phyloP scores from a whole-genome alignment of 352 stramenopile species.

The Phytophthora pluvialis region DNA sequence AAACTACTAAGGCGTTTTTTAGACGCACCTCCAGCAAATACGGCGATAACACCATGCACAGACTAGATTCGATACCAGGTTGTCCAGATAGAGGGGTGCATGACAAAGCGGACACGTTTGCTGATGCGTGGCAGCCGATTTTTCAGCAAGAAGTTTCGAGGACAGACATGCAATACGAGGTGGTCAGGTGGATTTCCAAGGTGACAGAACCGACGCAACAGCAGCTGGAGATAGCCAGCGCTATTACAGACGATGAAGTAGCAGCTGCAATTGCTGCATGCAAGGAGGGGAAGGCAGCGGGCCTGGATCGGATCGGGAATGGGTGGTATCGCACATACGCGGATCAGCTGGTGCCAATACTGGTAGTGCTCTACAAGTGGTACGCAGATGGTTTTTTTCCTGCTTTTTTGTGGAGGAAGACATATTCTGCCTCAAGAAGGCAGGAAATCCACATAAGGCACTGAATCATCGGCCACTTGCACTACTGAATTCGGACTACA shows the following conservation, averaged over 20 bases:
- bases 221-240: neutral
- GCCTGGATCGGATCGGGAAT: neutral
- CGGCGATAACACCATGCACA: neutral
- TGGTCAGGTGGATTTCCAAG: neutral
- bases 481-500: slow-evolving; percentile 16
- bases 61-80: neutral
- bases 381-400: neutral
- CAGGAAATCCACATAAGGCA: neutral
- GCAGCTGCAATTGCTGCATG: neutral
- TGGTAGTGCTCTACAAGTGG: neutral
- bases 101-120: neutral
- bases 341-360: neutral
- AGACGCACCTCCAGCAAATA: neutral
- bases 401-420: neutral
- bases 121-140: neutral
- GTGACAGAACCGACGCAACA: neutral
- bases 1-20: neutral
- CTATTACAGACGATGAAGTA: neutral
- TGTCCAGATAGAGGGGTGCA: neutral
- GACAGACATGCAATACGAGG: neutral
- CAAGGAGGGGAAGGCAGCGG: neutral
- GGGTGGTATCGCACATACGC: neutral
- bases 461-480: slow-evolving; percentile 14
- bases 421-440: slow-evolving; percentile 15
- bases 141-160: neutral